Percentiles rank a stretch among this genome's conserved stretches.
Evolutionary conservation across 331 rosid genomes (phyloP).

Genomic region (Pyracantha coccinea): DNA sequence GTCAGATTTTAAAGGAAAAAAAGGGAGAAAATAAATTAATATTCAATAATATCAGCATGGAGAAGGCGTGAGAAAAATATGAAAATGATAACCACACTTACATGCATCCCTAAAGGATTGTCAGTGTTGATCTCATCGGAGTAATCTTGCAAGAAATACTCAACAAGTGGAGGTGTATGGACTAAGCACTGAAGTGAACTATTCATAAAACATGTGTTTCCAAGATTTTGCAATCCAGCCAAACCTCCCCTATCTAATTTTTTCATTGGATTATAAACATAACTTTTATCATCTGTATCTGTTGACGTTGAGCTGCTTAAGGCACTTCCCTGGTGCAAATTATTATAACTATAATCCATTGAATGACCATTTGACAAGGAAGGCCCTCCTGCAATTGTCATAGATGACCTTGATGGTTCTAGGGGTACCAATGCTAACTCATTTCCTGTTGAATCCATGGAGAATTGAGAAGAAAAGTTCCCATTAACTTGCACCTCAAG

Average conservation of each 20-base stretch:
- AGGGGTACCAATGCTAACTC: constrained; percentile 81
- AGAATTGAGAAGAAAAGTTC: constrained; percentile 26
- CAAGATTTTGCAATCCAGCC: constrained; percentile 97
- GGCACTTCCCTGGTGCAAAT: constrained; percentile 48
- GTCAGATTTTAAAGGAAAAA: constrained; percentile 11
- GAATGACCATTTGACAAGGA: constrained; percentile 81
- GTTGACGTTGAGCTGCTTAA: constrained; percentile 49
- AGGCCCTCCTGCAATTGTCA: constrained; percentile 94
- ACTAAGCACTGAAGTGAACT: constrained; percentile 92
- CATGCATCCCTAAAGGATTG: constrained; percentile 96
- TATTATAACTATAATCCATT: constrained; percentile 45
- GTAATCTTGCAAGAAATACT: constrained; percentile 90
- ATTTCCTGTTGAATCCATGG: constrained; percentile 72
- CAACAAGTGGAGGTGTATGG: constrained; percentile 83
- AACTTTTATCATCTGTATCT: constrained; percentile 56
- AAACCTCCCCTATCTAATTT: constrained; percentile 74
- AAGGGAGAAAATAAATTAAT: constrained; percentile 1
- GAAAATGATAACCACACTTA: constrained; percentile 37
- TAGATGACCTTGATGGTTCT: constrained; percentile 78
- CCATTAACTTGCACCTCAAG: constrained; percentile 52
- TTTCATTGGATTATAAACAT: constrained; percentile 25
- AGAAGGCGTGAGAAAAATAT: constrained; percentile 5
- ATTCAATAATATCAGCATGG: constrained; percentile 4
- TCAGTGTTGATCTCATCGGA: constrained; percentile 78
- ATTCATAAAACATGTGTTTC: constrained; percentile 98